These are phyloP conservation scores for Porcisia deanei DNA, from an alignment of 208 protist species.

Conservation along the genomic window DNA sequence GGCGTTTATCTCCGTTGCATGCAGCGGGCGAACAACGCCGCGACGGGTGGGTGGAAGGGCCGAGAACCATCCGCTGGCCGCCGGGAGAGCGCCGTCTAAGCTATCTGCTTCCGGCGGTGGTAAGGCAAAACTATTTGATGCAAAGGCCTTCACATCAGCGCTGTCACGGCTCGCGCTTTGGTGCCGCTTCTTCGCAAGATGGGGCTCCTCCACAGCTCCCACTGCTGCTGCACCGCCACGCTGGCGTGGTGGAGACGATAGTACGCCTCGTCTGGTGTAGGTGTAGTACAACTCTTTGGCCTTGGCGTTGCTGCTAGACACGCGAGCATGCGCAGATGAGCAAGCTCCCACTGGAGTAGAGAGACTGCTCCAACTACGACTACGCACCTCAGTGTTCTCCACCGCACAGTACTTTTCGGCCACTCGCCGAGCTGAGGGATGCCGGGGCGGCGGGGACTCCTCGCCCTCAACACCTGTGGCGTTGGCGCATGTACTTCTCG, in stretches of 20 bases:
- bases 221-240: background rate
- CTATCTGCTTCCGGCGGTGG: background rate
- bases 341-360: background rate
- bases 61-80: too few relatives aligned
- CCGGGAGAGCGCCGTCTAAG: background rate
- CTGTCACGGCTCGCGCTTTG: background rate
- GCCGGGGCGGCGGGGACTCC: slow-evolving; percentile 14
- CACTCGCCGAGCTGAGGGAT: background rate
- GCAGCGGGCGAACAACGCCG: slow-evolving; percentile 15
- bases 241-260: background rate
- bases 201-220: background rate
- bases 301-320: slow-evolving; percentile 10
- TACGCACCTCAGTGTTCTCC: background rate
- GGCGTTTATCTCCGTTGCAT: slow-evolving; percentile 4
- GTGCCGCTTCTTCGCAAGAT: background rate
- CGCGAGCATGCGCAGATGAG: background rate
- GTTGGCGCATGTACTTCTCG: background rate
- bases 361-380: background rate
- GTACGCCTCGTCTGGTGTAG: slow-evolving; percentile 27
- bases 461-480: background rate
- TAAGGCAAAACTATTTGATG: background rate
- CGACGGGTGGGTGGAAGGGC: background rate
- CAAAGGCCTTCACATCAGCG: background rate
- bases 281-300: slow-evolving; percentile 25
- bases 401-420: background rate